Conservation (phyloP, 495 filamentous ascomycete species). For the Daldinia grandis region DNA sequence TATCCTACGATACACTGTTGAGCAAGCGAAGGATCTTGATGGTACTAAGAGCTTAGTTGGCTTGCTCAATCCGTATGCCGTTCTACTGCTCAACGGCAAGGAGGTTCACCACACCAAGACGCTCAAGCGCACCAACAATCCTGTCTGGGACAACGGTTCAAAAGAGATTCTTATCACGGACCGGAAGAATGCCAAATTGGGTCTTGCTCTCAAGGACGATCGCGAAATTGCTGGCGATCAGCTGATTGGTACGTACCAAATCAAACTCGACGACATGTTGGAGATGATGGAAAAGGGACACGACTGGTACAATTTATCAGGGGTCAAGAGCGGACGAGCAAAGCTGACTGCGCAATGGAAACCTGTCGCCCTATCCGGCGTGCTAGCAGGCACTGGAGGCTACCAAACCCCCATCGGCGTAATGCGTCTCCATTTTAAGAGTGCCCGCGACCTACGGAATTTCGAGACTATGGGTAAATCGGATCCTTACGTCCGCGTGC, state of each 20-base stretch:
- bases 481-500: conserved; percentile 88
- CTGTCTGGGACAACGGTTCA: conserved; percentile 87
- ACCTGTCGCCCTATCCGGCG: conserved; percentile 84
- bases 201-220: conserved; percentile 94
- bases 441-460: conserved; percentile 83
- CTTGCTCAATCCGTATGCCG: conserved; percentile 87
- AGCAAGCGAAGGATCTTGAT: conserved; percentile 96
- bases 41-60: conserved; percentile 88
- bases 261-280: conserved; percentile 92
- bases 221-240: conserved; percentile 84
- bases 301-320: conserved; percentile 92
- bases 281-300: conserved; percentile 90
- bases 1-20: conserved; percentile 89
- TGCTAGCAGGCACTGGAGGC: conserved; percentile 77
- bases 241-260: conserved; percentile 88
- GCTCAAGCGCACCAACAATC: conserved; percentile 95
- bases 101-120: conserved; percentile 85
- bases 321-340: conserved; percentile 80
- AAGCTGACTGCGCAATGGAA: conserved; percentile 95
- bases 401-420: conserved; percentile 95
- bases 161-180: conserved; percentile 96
- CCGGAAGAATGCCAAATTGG: conserved; percentile 85
- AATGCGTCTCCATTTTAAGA: conserved; percentile 91
- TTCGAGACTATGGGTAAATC: conserved; percentile 96
- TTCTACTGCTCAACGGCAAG: conserved; percentile 87